Conservation (phyloP, 768 basidiomycete species). For the Lyophyllum decastes region DNA sequence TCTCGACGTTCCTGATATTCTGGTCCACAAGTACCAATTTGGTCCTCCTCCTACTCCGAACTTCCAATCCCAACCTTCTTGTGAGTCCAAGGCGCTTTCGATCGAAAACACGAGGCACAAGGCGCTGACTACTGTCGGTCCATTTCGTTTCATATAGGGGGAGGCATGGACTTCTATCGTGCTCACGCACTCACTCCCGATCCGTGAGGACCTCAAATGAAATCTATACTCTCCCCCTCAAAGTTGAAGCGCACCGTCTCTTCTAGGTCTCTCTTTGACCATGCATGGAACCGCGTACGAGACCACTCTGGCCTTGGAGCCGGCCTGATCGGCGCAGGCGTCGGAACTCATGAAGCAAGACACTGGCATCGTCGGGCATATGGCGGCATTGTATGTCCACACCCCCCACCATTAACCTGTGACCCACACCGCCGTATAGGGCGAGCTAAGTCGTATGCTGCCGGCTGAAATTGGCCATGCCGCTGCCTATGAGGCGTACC, state of each 20-base stretch:
- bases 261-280: constrained; percentile 56
- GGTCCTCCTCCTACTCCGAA: constrained; percentile 39
- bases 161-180: constrained; percentile 61
- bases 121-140: constrained; percentile 14
- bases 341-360: constrained; percentile 60
- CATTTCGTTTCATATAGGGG: constrained; percentile 44
- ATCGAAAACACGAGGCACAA: constrained; percentile 20
- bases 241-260: constrained; percentile 27
- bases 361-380: constrained; percentile 71
- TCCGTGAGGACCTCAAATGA: constrained; percentile 44
- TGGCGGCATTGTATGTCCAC: constrained; percentile 49
- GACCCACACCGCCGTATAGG: constrained; percentile 31
- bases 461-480: constrained; percentile 73
- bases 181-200: constrained; percentile 60
- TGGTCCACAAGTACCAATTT: constrained; percentile 37
- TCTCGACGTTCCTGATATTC: constrained; percentile 6
- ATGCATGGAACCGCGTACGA: constrained; percentile 50
- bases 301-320: constrained; percentile 35
- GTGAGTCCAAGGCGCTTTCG: constrained; percentile 35
- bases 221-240: constrained; percentile 7
- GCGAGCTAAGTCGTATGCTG: constrained; percentile 49
- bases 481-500: constrained; percentile 77
- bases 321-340: constrained; percentile 37
- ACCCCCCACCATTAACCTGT: neutral
- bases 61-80: constrained; percentile 53